Evolutionary conservation across 805 yeast species (phyloP), one percentile per base, ranked within the genome.

Genomic region (Grigorovia jiainica): DNA sequence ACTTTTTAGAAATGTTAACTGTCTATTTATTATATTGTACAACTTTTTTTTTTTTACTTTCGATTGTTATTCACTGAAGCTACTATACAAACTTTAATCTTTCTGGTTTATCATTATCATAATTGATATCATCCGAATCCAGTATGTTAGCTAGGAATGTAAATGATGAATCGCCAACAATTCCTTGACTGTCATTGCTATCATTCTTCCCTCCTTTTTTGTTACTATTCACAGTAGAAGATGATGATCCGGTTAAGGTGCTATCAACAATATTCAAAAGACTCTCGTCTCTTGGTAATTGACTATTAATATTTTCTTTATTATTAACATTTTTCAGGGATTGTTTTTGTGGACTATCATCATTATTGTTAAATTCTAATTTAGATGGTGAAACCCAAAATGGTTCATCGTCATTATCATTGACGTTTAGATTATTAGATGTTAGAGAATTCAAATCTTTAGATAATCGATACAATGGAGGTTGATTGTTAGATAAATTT

Each of bases 91-190:
- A 46, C 15, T 43, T 43, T 10, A 46, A 38, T 19, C 43, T 40
- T 17, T 38, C 39, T 29, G 60, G 60, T 24, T 38, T 39, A 34
- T 46, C 50, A 7, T 52, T 53, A 9, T 39, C 44, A 15, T 42
- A 44, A 17, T 21, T 41, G 8, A 43, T 39, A 10, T 37, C 38
- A 20, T 42, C 46, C 9, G 31, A 24, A 17, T 36, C 32, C 7
- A 60, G 48, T 13, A 57, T 40, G 17, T 59, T 60, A 2, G 70
- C 75, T 19, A 73, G 54, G 44, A 73, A 73, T 0, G 64, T 63
- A 49, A 63, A 73, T 0, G 78, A 72, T 9, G 64, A 65, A 44
- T 68, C 73, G 10, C 48, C 38, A 4, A 48, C 41, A 7, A 62
- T 34, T 19, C 34, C 36, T 10, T 30, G 24, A 21, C 8, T 13